phyloP scores from a whole-genome alignment of 352 stramenopile species.

The Globisporangium apiculatum region DNA sequence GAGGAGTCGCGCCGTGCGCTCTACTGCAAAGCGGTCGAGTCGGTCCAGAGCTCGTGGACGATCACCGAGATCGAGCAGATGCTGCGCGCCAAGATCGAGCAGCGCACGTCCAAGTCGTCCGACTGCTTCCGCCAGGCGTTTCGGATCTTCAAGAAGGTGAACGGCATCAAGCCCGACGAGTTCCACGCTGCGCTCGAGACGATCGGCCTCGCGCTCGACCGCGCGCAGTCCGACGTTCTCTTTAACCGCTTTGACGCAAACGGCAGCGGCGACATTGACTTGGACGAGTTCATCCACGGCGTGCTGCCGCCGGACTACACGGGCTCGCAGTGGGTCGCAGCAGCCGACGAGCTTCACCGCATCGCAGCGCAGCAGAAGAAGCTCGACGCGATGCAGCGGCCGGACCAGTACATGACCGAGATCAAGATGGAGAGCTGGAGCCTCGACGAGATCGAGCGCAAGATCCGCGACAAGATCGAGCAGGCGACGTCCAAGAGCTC shows the following conservation, averaged over 20 bases:
- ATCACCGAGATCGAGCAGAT: conserved; percentile 76
- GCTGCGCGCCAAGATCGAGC: conserved; percentile 78
- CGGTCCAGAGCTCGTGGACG: conserved; percentile 62
- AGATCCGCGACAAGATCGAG: conserved; percentile 77
- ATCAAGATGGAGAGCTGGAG: conserved; percentile 75
- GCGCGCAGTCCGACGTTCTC: conserved; percentile 45
- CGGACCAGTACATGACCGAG: conserved; percentile 68
- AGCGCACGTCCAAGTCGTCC: conserved; percentile 65
- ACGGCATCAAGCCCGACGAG: conserved; percentile 65
- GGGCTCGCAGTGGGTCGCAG: conserved; percentile 64
- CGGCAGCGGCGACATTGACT: conserved; percentile 68
- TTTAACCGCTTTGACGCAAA: conserved; percentile 69
- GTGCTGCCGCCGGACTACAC: conserved; percentile 70
- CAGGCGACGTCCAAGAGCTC: conserved; percentile 73
- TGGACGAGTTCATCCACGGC: conserved; percentile 78
- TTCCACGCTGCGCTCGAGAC: conserved; percentile 55
- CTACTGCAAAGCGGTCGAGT: conserved; percentile 65
- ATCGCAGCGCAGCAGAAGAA: conserved; percentile 55
- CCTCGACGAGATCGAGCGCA: conserved; percentile 69
- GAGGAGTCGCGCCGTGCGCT: conserved; percentile 36
- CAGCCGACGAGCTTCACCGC: conserved; percentile 61
- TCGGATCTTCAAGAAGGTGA: conserved; percentile 80
- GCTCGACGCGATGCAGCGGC: conserved; percentile 28
- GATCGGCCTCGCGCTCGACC: conserved; percentile 48
- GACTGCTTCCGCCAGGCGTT: conserved; percentile 80